A percentile compares a stretch with the other conserved stretches of the same genome.
phyloP scores from a whole-genome alignment of 208 protist genomes.

The Giardia muris region DNA sequence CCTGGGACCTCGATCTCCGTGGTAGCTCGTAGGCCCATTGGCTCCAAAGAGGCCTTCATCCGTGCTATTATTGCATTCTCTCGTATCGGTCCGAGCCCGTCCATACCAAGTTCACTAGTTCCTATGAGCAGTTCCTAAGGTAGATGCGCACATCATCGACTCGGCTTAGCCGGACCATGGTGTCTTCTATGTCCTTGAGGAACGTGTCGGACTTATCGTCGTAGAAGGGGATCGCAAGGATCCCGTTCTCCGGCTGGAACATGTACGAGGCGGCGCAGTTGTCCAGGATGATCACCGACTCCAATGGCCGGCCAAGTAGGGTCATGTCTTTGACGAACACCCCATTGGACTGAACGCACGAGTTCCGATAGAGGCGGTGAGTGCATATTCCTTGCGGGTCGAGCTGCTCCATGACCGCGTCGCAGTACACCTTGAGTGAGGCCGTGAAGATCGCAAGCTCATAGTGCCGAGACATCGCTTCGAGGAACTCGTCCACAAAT shows the following conservation, averaged over 20 bases:
- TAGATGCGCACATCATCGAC: not conserved
- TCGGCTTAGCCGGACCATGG: not conserved
- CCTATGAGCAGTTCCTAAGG: not conserved
- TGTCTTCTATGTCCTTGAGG: not conserved
- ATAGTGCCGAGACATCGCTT: not conserved
- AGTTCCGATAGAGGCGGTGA: conserved; percentile 15
- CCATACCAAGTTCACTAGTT: too few relatives aligned
- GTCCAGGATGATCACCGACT: conserved; percentile 49
- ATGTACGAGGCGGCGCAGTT: conserved; percentile 49
- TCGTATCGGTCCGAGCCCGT: too few relatives aligned
- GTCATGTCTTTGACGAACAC: conserved; percentile 45
- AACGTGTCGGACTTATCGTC: conserved; percentile 2
- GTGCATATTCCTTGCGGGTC: not conserved
- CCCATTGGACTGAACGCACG: not conserved
- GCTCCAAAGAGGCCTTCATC: too few relatives aligned
- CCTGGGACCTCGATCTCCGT: too few relatives aligned
- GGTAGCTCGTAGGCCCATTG: too few relatives aligned
- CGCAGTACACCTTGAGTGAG: conserved; percentile 16
- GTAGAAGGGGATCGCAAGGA: conserved; percentile 30
- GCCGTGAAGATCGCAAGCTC: conserved; percentile 38
- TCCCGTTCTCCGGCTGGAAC: conserved; percentile 48
- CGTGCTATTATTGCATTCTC: too few relatives aligned
- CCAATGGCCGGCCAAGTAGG: conserved; percentile 43
- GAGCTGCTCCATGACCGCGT: conserved; percentile 31
- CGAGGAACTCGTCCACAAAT: conserved; percentile 26